Base-by-base conservation (phyloP, 1,284 basidiomycete genomes). In the Sparassis latifolia region DNA sequence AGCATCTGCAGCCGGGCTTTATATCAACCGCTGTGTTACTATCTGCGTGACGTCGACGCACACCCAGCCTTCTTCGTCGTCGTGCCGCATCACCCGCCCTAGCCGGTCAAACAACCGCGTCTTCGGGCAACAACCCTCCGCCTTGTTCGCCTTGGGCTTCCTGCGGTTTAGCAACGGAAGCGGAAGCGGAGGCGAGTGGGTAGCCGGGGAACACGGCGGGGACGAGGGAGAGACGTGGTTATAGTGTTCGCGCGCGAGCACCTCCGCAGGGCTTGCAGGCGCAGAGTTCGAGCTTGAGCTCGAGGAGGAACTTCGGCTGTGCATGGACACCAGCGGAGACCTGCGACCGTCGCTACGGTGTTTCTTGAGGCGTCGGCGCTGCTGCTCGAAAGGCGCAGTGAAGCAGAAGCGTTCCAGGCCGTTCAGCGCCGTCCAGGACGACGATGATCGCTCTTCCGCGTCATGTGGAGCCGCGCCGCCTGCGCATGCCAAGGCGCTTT, bases 1-100 rank as follows among this genome's bases (percentile, higher is more conserved):
- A 20, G 20, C 20, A 20, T 20, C 20, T 20, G 20, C 20, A 20
- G 20, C 20, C 20, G 20, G 20, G 20, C 20, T 20, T 20, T 43
- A 47, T 30, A 50, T 37, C 31, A 53, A 40, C 5, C 42, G 41
- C 51, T 72, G 66, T 46, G 58, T 60, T 42, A 75, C 65, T 49
- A 61, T 55, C 12, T 72, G 71, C 42, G 64, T 66, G 47, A 75
- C 62, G 39, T 75, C 74, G 48, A 74, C 66, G 50, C 63, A 69
- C 38, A 74, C 69, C 72, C 74, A 74, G 27, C 64, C 63, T 54
- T 73, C 58, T 56, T 62, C 49, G 41, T 55, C 58, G 56, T 64
- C 48, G 54, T 52, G 49, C 44, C 60, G 51, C 52, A 61, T 42
- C 51, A 52, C 58, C 49, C 47, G 55, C 42, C 60, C 59, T 31